These are phyloP conservation scores for Chlorella sp. DNA, from an alignment of 139 green algal species.

Conservation along the genomic window DNA sequence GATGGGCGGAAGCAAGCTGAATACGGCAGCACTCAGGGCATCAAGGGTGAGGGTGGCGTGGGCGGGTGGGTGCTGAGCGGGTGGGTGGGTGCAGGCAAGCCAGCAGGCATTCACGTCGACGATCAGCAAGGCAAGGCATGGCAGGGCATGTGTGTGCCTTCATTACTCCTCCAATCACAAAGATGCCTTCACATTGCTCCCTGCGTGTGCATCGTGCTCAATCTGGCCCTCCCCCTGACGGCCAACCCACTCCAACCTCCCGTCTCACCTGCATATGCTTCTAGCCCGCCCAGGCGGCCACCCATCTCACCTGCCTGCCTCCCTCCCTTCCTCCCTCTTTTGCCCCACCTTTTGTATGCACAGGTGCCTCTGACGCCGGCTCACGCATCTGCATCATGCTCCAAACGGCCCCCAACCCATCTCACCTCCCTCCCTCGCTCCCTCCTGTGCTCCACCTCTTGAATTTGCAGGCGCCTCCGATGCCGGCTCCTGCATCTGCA, in stretches of 20 bases:
- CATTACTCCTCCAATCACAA: too few relatives aligned
- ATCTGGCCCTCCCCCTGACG: background rate
- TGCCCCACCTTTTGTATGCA: background rate
- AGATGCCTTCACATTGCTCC: background rate
- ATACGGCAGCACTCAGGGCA: too few relatives aligned
- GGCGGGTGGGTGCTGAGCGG: too few relatives aligned
- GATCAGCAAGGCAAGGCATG: too few relatives aligned
- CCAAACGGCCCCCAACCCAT: background rate
- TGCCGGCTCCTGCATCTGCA: conserved; percentile 56
- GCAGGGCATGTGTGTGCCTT: too few relatives aligned
- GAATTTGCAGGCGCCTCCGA: conserved; percentile 64
- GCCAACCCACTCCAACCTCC: background rate
- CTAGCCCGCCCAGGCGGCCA: too few relatives aligned
- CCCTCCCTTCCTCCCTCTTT: background rate
- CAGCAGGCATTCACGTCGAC: too few relatives aligned
- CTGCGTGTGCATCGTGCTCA: background rate
- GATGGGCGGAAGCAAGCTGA: too few relatives aligned
- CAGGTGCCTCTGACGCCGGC: conserved; percentile 50
- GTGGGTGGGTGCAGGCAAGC: too few relatives aligned
- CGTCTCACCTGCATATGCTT: background rate
- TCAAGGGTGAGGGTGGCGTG: too few relatives aligned
- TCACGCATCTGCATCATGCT: background rate
- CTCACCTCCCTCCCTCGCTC: background rate
- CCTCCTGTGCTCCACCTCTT: background rate
- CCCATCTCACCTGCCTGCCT: too few relatives aligned